Evolutionary conservation across 2,329 filamentous ascomycete species (phyloP), one percentile per base, ranked within the genome.

Genomic region (Dactylonectria macrodidyma): DNA sequence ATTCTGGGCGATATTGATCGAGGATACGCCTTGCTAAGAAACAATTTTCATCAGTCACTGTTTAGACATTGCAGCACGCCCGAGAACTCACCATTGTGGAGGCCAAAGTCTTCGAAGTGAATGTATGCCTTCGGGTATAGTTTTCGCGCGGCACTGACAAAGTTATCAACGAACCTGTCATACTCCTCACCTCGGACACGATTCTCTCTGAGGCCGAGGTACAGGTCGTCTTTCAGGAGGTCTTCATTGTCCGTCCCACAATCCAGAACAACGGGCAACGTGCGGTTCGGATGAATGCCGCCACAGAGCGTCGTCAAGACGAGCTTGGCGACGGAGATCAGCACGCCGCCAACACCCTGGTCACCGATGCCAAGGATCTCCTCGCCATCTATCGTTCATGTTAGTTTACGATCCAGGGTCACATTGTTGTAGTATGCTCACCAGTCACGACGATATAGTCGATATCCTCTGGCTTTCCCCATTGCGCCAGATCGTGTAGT

Each of bases 361-460:
- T 97, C 95, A 1, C 95, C 94, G 66, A 97, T 97, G 1, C 95
- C 94, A 0, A 97, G 86, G 54, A 97, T 97, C 81, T 95, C 85
- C 69, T 90, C 88, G 7, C 88, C 88, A 70, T 89, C 84, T 86
- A 56, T 12, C 2, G 12, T 41, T 2, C 1, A 3, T 52, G 11
- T 55, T 26, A 61, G 62, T 30, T 11, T 26, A 22, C 2, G 0
- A 0, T 2, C 9, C 11, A 3, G 10, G 8, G 10, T 7, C 14
- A 5, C 19, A 11, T 5, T 24, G 11, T 0, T 2, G 6, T 2
- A 8, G 11, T 6, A 6, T 19, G 84, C 69, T 83, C 84, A 85
- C 95, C 94, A 50, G 92, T 94, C 7, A 96, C 93, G 6, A 96
- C 94, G 69, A 97, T 96, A 74, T 97, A 91, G 80, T 97, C 95